A percentile compares a stretch with the other conserved stretches of the same genome.
Evolutionary conservation across 495 filamentous ascomycete genomes (phyloP).

Genomic region (Trichoderma orchidacearum): DNA sequence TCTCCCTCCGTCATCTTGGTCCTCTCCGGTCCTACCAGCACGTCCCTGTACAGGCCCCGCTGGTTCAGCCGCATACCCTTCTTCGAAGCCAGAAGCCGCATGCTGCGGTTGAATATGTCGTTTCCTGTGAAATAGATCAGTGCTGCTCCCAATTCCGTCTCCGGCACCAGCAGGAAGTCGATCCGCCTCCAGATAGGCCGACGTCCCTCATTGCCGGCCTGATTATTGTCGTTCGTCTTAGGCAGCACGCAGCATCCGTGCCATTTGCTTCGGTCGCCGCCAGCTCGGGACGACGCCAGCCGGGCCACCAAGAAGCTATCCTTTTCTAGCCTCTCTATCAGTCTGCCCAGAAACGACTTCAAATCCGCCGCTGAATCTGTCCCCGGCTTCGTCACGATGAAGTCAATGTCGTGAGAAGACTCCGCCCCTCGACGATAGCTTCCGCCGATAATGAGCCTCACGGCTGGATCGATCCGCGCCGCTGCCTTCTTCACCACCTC

Average conservation of each 20-base stretch:
- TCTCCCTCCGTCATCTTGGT: conserved; percentile 57
- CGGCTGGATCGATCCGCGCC: conserved; percentile 39
- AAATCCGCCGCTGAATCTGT: conserved; percentile 46
- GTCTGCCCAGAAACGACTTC: conserved; percentile 46
- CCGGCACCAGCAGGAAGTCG: conserved; percentile 78
- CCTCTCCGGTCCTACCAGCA: conserved; percentile 44
- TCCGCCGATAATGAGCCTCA: conserved; percentile 61
- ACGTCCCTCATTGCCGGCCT: conserved; percentile 9
- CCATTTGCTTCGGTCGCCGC: conserved; percentile 55
- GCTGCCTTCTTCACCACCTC: conserved; percentile 51
- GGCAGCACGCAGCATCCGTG: conserved; percentile 72
- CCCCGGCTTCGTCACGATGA: conserved; percentile 65
- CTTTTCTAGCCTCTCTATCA: conserved; percentile 48
- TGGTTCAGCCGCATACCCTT: conserved; percentile 85
- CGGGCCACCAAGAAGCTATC: conserved; percentile 43
- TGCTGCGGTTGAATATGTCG: conserved; percentile 88
- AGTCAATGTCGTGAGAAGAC: conserved; percentile 70
- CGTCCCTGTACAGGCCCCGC: conserved; percentile 63
- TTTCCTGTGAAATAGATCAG: conserved; percentile 94
- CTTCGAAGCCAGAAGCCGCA: conserved; percentile 69
- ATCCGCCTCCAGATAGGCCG: conserved; percentile 58
- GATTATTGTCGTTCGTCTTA: background rate
- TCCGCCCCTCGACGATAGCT: conserved; percentile 74
- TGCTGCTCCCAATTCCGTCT: conserved; percentile 71
- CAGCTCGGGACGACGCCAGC: conserved; percentile 23